A percentile compares a stretch with the other conserved stretches of the same genome.
Conservation (phyloP, 768 basidiomycete genomes). For the Kondoa subrosea region DNA sequence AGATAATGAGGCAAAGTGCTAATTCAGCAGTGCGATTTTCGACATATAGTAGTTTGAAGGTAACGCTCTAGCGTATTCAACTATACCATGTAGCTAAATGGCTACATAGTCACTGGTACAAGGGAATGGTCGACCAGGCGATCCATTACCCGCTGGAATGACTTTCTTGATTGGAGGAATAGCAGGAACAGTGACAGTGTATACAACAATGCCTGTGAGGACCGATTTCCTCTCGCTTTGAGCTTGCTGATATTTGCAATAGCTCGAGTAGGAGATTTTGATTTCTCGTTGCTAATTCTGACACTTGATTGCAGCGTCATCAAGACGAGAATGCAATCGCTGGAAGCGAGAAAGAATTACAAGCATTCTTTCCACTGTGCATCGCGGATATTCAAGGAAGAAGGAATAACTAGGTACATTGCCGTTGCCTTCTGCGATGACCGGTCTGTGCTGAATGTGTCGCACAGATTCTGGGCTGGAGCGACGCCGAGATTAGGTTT, state of each 20-base stretch:
- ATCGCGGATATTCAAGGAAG: constrained; percentile 83
- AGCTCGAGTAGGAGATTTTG: not conserved
- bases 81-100: not conserved
- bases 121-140: constrained; percentile 62
- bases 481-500: constrained; percentile 75
- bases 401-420: constrained; percentile 46
- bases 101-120: constrained; percentile 58
- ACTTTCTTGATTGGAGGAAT: constrained; percentile 89
- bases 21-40: constrained; percentile 59
- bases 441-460: not conserved
- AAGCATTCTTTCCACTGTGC: constrained; percentile 90
- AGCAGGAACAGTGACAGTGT: constrained; percentile 88
- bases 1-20: constrained; percentile 97
- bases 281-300: not conserved
- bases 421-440: not conserved
- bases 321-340: constrained; percentile 94
- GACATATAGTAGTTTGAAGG: constrained; percentile 10
- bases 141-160: constrained; percentile 63
- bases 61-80: too few relatives aligned
- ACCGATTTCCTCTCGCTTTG: constrained; percentile 24
- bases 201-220: constrained; percentile 42
- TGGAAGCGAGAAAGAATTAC: constrained; percentile 65
- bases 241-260: not conserved
- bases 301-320: constrained; percentile 47
- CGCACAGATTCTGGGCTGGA: constrained; percentile 73